A percentile compares a stretch with the other conserved stretches of the same genome.
These are phyloP conservation scores for Yarrowia sp. DNA, from an alignment of 805 yeast genomes.

Conservation along the genomic window DNA sequence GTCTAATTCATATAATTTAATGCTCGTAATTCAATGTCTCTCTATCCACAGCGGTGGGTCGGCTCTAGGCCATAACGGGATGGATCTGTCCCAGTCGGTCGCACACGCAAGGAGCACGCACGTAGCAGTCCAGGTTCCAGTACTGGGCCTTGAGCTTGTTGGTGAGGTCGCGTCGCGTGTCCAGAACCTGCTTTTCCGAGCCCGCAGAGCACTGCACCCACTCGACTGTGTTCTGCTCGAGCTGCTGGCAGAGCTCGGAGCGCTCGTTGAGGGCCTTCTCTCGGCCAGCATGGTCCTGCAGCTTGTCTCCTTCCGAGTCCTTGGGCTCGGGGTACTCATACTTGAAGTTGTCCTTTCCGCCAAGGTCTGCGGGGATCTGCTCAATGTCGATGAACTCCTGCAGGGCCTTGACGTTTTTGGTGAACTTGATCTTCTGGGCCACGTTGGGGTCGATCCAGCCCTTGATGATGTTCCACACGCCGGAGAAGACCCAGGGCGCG, in stretches of 20 bases:
- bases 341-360: constrained; percentile 57
- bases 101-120: constrained; percentile 15
- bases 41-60: too few species aligned
- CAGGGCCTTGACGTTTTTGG: constrained; percentile 60
- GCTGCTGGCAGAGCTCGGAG: constrained; percentile 6
- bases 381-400: constrained; percentile 50
- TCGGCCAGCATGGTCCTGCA: constrained; percentile 10
- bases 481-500: constrained; percentile 84
- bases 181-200: constrained; percentile 1
- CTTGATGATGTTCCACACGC: constrained; percentile 79
- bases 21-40: too few species aligned
- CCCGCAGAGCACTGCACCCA: constrained; percentile 1
- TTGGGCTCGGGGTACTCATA: constrained; percentile 54
- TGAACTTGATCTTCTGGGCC: constrained; percentile 71
- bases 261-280: constrained; percentile 17
- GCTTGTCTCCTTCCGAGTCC: constrained; percentile 46
- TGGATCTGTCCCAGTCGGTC: constrained; percentile 11
- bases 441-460: constrained; percentile 86
- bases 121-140: constrained; percentile 13
- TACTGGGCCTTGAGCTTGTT: neutral
- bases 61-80: neutral
- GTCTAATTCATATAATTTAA: neutral
- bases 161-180: neutral
- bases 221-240: constrained; percentile 18
- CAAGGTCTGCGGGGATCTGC: constrained; percentile 60